Conservation (phyloP, 306 rosid species). For the Urtica urens region DNA sequence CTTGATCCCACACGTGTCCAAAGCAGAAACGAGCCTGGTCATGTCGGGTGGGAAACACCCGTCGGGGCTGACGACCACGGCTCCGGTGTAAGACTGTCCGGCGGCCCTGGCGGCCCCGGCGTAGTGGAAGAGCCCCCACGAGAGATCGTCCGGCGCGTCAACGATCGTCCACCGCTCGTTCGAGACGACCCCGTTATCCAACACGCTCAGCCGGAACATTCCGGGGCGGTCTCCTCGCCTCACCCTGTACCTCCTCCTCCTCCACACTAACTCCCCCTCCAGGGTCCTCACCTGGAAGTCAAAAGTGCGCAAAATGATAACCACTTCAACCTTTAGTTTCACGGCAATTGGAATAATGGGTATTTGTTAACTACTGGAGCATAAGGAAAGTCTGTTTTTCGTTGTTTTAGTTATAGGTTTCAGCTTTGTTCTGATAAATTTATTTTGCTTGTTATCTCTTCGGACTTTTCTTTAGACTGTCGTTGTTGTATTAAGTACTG, state of each 20-base stretch:
- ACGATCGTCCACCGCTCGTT: constrained; percentile 84
- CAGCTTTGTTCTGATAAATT: too few relatives aligned
- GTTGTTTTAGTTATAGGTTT: too few relatives aligned
- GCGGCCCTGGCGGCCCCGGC: constrained; percentile 81
- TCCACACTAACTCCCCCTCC: constrained; percentile 75
- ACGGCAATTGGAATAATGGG: too few relatives aligned
- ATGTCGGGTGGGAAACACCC: constrained; percentile 46
- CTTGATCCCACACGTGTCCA: constrained; percentile 57
- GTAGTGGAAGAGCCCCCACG: constrained; percentile 81
- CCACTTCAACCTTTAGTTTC: too few relatives aligned
- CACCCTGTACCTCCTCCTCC: constrained; percentile 67
- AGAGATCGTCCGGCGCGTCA: constrained; percentile 58
- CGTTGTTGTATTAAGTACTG: too few relatives aligned
- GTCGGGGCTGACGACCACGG: constrained; percentile 76
- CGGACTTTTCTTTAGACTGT: too few relatives aligned
- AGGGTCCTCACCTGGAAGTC: constrained; percentile 68
- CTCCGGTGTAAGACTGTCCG: constrained; percentile 74
- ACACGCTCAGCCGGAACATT: constrained; percentile 65
- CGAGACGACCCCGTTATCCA: constrained; percentile 82
- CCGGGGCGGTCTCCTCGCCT: constrained; percentile 57
- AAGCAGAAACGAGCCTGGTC: constrained; percentile 33
- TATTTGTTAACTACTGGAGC: too few relatives aligned
- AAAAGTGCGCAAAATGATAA: too few relatives aligned
- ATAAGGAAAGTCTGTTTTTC: too few relatives aligned
- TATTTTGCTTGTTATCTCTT: too few relatives aligned